Evolutionary conservation across 106 monocot genomes (phyloP).

Genomic region (Iris macrosiphon): DNA sequence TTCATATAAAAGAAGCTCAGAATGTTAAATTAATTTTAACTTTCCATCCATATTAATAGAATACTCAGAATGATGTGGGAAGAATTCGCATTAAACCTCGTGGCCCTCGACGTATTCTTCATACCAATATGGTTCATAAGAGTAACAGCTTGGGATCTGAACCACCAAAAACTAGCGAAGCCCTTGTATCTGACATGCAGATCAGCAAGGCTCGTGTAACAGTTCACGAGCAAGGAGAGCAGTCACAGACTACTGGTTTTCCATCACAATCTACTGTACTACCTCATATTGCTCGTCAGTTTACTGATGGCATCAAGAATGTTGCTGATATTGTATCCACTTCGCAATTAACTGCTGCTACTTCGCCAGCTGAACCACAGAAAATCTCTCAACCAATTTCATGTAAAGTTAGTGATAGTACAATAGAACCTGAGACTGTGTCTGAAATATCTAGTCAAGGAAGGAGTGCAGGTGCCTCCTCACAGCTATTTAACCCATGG

Average conservation of each 20-base stretch:
- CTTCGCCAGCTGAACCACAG: not conserved
- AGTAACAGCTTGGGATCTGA: constrained; percentile 19
- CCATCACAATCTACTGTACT: constrained; percentile 12
- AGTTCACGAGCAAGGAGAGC: constrained; percentile 28
- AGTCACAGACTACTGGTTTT: constrained; percentile 14
- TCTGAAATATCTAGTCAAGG: constrained; percentile 8
- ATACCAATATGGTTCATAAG: constrained; percentile 34
- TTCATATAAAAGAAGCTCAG: too few species aligned
- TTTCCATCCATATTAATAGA: constrained; percentile 9
- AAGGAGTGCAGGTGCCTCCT: not conserved
- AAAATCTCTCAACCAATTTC: constrained; percentile 13
- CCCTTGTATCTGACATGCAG: not conserved
- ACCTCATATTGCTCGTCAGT: constrained; percentile 20
- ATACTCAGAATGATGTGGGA: constrained; percentile 34
- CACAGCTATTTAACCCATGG: constrained; percentile 36
- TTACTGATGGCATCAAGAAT: constrained; percentile 24
- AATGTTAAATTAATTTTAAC: too few species aligned
- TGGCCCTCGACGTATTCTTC: constrained; percentile 87
- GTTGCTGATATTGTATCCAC: constrained; percentile 22
- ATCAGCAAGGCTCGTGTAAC: constrained; percentile 17
- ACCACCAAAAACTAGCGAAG: too few species aligned
- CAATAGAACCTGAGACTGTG: constrained; percentile 20
- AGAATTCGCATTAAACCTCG: constrained; percentile 85
- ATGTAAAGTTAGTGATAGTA: constrained; percentile 3
- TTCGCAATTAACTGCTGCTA: constrained; percentile 11